Evolutionary conservation across 108 stramenopile species (phyloP).

Genomic region (Craspedostauros australis): DNA sequence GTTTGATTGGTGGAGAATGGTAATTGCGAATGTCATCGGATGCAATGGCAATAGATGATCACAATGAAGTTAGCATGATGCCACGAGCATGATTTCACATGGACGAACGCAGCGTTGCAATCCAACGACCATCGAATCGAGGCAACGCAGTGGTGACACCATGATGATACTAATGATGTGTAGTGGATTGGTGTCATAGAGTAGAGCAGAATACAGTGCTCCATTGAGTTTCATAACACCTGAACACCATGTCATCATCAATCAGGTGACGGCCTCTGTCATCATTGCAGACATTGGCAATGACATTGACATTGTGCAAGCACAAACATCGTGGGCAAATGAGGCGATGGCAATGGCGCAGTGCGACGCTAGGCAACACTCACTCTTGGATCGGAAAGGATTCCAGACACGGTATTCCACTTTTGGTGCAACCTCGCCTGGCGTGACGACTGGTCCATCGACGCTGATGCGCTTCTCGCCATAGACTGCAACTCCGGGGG

Average conservation of each 20-base stretch:
- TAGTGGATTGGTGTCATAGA: too few species aligned
- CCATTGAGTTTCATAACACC: too few species aligned
- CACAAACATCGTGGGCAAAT: background rate
- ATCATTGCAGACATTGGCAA: too few species aligned
- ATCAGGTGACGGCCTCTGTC: too few species aligned
- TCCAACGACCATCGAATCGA: background rate
- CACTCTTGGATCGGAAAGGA: constrained; percentile 98
- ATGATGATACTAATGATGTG: background rate
- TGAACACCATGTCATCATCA: too few species aligned
- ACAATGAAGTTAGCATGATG: background rate
- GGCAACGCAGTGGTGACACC: background rate
- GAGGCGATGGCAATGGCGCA: background rate
- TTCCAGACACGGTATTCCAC: constrained; percentile 99
- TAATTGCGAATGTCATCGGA: too few species aligned
- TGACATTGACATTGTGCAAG: too few species aligned
- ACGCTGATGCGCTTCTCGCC: constrained; percentile 98
- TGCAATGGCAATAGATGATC: background rate
- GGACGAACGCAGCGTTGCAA: background rate
- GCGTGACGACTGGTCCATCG: constrained; percentile 66
- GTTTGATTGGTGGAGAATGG: background rate
- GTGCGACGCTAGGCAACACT: constrained; percentile 20
- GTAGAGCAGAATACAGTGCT: too few species aligned
- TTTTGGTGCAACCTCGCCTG: constrained; percentile 87
- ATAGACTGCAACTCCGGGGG: constrained; percentile 98
- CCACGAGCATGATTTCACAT: background rate